phyloP scores from a whole-genome alignment of 2,329 filamentous ascomycete genomes.

The Zymoseptoria pseudotritici region DNA sequence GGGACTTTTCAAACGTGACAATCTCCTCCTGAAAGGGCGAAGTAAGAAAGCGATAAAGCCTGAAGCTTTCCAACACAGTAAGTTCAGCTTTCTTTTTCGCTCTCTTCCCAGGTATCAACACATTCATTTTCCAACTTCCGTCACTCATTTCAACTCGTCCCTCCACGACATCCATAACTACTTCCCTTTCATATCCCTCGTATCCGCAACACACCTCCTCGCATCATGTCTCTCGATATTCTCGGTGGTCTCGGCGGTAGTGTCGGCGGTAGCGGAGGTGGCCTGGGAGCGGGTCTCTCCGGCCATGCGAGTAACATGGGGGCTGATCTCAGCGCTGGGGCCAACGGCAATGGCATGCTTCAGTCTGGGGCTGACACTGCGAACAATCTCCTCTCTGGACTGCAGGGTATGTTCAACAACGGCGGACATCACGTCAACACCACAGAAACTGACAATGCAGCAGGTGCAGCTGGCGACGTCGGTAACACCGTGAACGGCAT shows the following conservation, averaged over 20 bases:
- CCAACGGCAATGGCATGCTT: not conserved
- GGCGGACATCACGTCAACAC: not conserved
- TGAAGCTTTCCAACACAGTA: not conserved
- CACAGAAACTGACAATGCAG: not conserved
- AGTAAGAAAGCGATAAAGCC: not conserved
- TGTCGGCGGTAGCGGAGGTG: too few relatives aligned
- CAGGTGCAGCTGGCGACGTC: not conserved
- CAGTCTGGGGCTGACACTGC: not conserved
- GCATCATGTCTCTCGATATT: not conserved
- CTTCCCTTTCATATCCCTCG: not conserved
- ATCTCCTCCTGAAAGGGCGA: not conserved
- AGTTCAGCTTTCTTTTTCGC: not conserved
- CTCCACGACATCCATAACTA: not conserved
- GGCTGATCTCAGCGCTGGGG: not conserved
- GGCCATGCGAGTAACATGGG: not conserved
- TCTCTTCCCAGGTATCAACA: not conserved
- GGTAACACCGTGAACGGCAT: not conserved
- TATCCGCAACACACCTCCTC: not conserved
- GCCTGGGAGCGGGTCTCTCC: too few relatives aligned
- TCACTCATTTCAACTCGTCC: not conserved
- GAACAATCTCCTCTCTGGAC: not conserved
- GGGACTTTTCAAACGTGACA: not conserved
- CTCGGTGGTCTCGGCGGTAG: not conserved
- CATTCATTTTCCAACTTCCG: not conserved
- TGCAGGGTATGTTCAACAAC: not conserved